These are phyloP conservation scores for Penicillium brevicompactum DNA, from an alignment of 2,329 filamentous ascomycete genomes.

Conservation along the genomic window DNA sequence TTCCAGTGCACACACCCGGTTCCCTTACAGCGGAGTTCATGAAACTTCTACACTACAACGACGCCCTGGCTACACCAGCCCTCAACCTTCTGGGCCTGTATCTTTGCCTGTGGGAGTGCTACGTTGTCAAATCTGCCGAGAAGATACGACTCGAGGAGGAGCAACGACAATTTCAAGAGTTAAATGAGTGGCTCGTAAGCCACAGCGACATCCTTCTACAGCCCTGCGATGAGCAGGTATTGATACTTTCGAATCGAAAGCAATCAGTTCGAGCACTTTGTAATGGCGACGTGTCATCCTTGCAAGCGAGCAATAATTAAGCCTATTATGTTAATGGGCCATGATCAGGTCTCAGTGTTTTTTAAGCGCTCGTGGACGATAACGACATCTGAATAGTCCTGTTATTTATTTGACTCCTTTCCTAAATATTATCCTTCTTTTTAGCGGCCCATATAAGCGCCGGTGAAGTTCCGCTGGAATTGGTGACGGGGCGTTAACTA, in stretches of 20 bases:
- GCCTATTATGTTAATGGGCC: too few relatives aligned
- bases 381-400: not conserved
- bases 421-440: not conserved
- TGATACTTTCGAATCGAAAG: not conserved
- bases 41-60: not conserved
- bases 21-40: too few relatives aligned
- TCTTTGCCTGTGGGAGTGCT: slow-evolving; percentile 5
- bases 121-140: not conserved
- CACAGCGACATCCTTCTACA: not conserved
- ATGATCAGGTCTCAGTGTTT: not conserved
- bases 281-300: too few relatives aligned
- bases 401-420: not conserved
- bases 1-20: not conserved
- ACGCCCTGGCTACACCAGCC: not conserved
- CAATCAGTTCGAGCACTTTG: too few relatives aligned
- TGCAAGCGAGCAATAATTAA: too few relatives aligned
- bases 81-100: slow-evolving; percentile 4
- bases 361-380: not conserved
- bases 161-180: not conserved
- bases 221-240: not conserved
- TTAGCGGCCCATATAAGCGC: not conserved
- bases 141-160: too few relatives aligned
- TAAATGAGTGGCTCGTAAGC: slow-evolving; percentile 3
- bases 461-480: not conserved
- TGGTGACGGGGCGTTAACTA: not conserved